Conservation (phyloP, 2,329 filamentous ascomycete genomes). For the Ascochyta clinopodiicola region DNA sequence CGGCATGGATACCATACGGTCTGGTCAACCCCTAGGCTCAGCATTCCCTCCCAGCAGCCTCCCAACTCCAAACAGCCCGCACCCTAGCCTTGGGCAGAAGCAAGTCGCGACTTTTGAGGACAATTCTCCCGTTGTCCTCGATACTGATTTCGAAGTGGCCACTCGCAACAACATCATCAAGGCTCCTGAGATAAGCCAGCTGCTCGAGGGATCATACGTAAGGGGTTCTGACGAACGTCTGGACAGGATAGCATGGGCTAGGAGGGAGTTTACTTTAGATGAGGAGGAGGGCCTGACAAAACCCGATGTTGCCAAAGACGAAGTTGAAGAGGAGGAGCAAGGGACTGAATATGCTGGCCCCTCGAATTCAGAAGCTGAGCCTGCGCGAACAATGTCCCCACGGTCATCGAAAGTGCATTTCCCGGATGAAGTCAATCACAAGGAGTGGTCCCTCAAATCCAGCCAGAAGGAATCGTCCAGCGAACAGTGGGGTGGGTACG, state of each 20-base stretch:
- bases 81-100: slow-evolving; percentile 41
- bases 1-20: slow-evolving; percentile 50
- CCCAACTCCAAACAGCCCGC: slow-evolving; percentile 27
- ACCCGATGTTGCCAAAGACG: slow-evolving; percentile 28
- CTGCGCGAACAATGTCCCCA: slow-evolving; percentile 60
- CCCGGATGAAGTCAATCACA: slow-evolving; percentile 73
- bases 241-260: slow-evolving; percentile 72
- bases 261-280: slow-evolving; percentile 81
- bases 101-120: slow-evolving; percentile 39
- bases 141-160: slow-evolving; percentile 34
- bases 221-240: slow-evolving; percentile 26
- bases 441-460: slow-evolving; percentile 73
- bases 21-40: slow-evolving; percentile 55
- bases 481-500: slow-evolving; percentile 78
- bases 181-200: slow-evolving; percentile 16
- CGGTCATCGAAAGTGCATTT: slow-evolving; percentile 83
- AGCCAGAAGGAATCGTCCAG: slow-evolving; percentile 71
- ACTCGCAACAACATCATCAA: slow-evolving; percentile 26
- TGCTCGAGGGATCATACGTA: slow-evolving; percentile 6
- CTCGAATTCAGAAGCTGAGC: slow-evolving; percentile 9
- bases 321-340: slow-evolving; percentile 13
- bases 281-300: slow-evolving; percentile 75
- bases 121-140: slow-evolving; percentile 29
- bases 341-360: slow-evolving; percentile 4
- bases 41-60: slow-evolving; percentile 50